Percentiles rank a stretch among this genome's conserved stretches.
These are phyloP conservation scores for Yamadazyma olivae DNA, from an alignment of 805 yeast species.

Conservation along the genomic window DNA sequence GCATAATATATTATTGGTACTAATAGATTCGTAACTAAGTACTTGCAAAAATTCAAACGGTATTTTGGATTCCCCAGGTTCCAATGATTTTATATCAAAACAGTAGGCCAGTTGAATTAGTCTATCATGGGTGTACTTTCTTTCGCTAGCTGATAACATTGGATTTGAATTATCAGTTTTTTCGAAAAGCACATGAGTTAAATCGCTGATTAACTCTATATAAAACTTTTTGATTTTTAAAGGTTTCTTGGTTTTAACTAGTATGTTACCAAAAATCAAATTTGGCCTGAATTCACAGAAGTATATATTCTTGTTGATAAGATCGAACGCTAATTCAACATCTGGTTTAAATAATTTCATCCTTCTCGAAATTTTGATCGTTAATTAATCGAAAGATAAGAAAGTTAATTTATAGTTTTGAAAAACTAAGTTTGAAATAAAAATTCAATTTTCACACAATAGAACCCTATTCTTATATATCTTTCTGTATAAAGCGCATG, in stretches of 20 bases:
- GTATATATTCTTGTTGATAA: neutral
- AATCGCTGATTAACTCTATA: neutral
- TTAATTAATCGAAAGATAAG: too few species aligned
- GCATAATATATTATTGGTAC: neutral
- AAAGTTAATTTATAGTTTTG: too few species aligned
- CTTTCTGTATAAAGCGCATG: too few species aligned
- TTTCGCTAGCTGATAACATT: neutral
- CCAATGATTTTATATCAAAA: neutral
- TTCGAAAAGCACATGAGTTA: neutral
- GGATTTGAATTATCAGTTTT: neutral
- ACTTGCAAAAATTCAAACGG: slow-evolving; percentile 1
- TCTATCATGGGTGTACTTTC: neutral
- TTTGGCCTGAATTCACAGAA: neutral
- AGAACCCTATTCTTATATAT: too few species aligned
- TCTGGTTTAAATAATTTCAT: neutral
- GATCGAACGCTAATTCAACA: neutral
- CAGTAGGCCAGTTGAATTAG: neutral
- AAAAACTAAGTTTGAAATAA: too few species aligned
- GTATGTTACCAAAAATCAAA: neutral
- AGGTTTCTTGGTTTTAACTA: neutral
- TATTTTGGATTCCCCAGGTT: neutral
- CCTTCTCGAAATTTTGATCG: too few species aligned
- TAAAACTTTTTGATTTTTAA: neutral
- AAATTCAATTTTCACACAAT: too few species aligned
- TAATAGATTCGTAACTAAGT: neutral